Evolutionary conservation across 2,329 filamentous ascomycete genomes (phyloP), one percentile per base, ranked within the genome.

Genomic region (Colletotrichum sp.): DNA sequence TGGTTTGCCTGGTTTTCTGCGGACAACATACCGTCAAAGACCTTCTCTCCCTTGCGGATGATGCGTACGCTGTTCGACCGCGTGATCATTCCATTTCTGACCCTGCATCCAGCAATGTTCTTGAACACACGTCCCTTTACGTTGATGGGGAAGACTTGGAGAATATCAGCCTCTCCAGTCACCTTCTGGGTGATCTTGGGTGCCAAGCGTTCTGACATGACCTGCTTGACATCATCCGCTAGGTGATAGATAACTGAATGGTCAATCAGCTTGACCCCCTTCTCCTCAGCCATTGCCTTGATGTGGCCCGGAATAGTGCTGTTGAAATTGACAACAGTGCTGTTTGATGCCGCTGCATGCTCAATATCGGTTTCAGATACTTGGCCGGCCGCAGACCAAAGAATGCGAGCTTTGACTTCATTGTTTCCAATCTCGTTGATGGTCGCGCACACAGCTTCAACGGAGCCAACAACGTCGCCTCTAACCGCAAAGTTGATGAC

Each of bases 391-490:
- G 90, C 92, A 5, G 94, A 93, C 27, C 94, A 92, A 44, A 99
- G 90, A 74, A 99, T 89, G 72, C 92, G 91, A 16, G 96, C 91
- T 36, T 89, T 91, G 52, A 98, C 93, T 82, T 98, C 95, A 79
- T 95, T 93, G 85, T 94, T 98, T 78, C 96, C 96, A 77, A 98
- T 89, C 75, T 93, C 92, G 76, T 92, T 87, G 74, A 99, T 90
- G 11, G 94, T 93, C 65, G 95, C 93, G 76, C 93, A 89, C 4
- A 98, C 94, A 4, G 97, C 97, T 86, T 99, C 97, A 1, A 96
- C 96, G 0, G 96, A 98, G 48, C 97, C 97, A 77, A 94, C 94
- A 22, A 98, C 97, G 80, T 99, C 97, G 70, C 93, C 96, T 85
- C 98, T 98, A 86, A 99, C 89, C 74, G 97, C 92, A 84, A 98